Evolutionary conservation across 331 rosid species (phyloP), one percentile per base, ranked within the genome.

Genomic region (Acacia concinna): DNA sequence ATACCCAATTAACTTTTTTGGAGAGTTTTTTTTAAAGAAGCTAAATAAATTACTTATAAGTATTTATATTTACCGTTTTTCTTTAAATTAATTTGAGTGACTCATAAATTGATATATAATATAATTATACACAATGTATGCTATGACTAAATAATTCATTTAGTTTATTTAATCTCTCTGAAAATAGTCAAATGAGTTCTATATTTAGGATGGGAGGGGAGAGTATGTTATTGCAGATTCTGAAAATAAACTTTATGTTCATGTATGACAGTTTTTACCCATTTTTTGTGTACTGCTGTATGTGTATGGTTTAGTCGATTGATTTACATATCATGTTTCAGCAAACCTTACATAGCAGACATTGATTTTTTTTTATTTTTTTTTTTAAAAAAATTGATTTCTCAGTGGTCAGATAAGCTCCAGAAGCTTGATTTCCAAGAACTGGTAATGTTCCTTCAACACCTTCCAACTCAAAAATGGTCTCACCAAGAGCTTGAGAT

Each of bases 381-480:
- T 47, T 57, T 8, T 6, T 20, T 49, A 1, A 5, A 52, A 25
- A 35, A 25, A 31, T 37, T 11, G 67, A 72, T 70, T 86, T 60
- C 77, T 72, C 93, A 94, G 98, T 94, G 98, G 98, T 94, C 98
- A 32, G 98, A 91, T 6, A 74, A 93, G 78, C 86, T 96, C 30
- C 92, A 81, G 88, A 90, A 90, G 87, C 95, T 91, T 85, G 99
- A 96, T 83, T 96, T 96, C 86, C 98, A 96, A 82, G 97, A 96
- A 76, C 81, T 91, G 84, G 99, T 96, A 37, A 93, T 96, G 97
- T 96, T 96, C 85, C 97, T 96, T 78, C 99, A 96, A 87, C 99
- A 91, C 79, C 92, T 93, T 79, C 98, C 99, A 40, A 96, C 98
- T 10, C 88, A 90, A 62, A 89, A 83, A 81, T 96, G 98, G 99